phyloP scores from a whole-genome alignment of 176 grass and related monocot genomes.

The Metroxylon sagu region DNA sequence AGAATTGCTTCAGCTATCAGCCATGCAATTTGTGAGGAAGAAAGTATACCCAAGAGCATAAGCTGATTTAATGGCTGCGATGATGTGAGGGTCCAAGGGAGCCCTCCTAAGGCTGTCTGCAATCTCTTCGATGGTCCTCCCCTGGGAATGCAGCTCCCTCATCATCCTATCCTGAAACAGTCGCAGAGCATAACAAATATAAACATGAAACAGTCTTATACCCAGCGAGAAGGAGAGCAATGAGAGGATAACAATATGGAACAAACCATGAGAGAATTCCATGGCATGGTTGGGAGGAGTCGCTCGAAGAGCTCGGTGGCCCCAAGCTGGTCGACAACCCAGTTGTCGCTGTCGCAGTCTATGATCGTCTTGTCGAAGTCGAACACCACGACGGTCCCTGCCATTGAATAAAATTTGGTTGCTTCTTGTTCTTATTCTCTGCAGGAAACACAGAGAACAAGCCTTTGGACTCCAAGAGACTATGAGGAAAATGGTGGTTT shows the following conservation, averaged over 20 bases:
- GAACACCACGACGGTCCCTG: conserved; percentile 45
- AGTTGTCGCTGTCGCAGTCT: conserved; percentile 90
- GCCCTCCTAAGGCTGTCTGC: conserved; percentile 22
- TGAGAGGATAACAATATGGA: no score
- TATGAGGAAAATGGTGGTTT: no score
- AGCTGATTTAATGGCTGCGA: no score
- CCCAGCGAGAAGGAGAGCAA: no score
- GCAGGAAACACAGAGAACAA: no score
- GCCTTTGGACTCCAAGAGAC: no score
- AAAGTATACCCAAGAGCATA: conserved; percentile 33
- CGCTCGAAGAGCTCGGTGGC: conserved; percentile 46
- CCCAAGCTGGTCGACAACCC: conserved; percentile 61
- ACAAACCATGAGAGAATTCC: conserved; percentile 72
- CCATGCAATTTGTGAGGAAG: no score
- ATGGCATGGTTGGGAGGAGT: conserved; percentile 49
- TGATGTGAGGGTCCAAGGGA: conserved; percentile 28
- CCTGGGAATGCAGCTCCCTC: conserved; percentile 57
- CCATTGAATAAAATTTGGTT: conserved; percentile 11
- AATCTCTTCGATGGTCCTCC: conserved; percentile 46
- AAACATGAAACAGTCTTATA: no score
- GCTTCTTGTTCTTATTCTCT: no score
- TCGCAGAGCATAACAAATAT: not conserved
- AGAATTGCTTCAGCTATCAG: no score
- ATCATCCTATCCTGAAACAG: conserved; percentile 51
- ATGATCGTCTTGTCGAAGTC: conserved; percentile 98